A percentile compares a stretch with the other conserved stretches of the same genome.
These are phyloP conservation scores for Phytophthora idaei DNA, from an alignment of 352 stramenopile species.

Conservation along the genomic window DNA sequence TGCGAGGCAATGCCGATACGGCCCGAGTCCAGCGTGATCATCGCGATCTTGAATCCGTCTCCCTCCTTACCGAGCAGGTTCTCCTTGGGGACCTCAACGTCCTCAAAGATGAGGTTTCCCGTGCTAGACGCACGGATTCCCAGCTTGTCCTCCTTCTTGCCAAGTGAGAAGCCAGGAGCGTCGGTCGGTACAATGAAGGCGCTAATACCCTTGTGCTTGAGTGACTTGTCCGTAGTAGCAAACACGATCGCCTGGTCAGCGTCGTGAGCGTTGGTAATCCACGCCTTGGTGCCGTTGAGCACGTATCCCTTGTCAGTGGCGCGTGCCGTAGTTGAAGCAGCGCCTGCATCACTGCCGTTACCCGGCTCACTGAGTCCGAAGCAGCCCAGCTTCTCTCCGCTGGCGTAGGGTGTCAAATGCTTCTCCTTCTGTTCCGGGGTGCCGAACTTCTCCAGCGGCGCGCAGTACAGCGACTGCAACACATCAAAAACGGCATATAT, in stretches of 20 bases:
- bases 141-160: conserved; percentile 98
- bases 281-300: conserved; percentile 97
- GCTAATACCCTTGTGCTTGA: conserved; percentile 96
- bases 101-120: conserved; percentile 96
- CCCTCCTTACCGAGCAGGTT: conserved; percentile 86
- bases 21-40: conserved; percentile 93
- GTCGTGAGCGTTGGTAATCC: conserved; percentile 97
- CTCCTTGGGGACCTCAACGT: conserved; percentile 91
- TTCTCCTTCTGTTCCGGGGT: conserved; percentile 92
- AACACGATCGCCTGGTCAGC: conserved; percentile 95
- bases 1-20: conserved; percentile 96
- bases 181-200: conserved; percentile 95
- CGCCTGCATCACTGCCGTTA: conserved; percentile 94
- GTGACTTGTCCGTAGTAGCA: conserved; percentile 96
- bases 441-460: conserved; percentile 94
- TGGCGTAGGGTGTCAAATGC: conserved; percentile 90
- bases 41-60: conserved; percentile 92
- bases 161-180: conserved; percentile 93
- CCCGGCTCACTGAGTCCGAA: conserved; percentile 95
- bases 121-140: conserved; percentile 97
- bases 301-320: conserved; percentile 90
- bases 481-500: conserved; percentile 11
- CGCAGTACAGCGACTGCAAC: conserved; percentile 94
- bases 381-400: conserved; percentile 93
- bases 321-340: conserved; percentile 92